These are phyloP conservation scores for Pestalotiopsis sp. DNA, from an alignment of 2,329 filamentous ascomycete genomes.

Conservation along the genomic window DNA sequence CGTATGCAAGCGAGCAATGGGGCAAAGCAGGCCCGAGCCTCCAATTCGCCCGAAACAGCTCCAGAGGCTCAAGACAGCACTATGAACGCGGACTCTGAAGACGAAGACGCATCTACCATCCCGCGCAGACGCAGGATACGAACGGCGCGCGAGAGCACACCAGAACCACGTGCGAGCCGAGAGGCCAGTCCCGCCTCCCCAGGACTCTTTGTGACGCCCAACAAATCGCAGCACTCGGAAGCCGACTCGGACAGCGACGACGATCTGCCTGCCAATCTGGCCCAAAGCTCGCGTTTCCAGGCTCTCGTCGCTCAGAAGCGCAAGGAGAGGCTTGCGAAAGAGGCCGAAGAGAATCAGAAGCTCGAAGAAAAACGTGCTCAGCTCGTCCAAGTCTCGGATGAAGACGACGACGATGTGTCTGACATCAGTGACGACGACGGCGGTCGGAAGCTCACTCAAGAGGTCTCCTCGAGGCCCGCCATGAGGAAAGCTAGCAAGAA, in stretches of 20 bases:
- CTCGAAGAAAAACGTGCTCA: slow-evolving; percentile 44
- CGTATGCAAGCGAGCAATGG: slow-evolving; percentile 27
- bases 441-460: slow-evolving; percentile 69
- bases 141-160: slow-evolving; percentile 25
- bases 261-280: slow-evolving; percentile 44
- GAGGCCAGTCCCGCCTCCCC: slow-evolving; percentile 45
- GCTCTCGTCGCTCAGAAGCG: slow-evolving; percentile 76
- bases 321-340: slow-evolving; percentile 68
- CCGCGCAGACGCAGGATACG: slow-evolving; percentile 27
- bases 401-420: slow-evolving; percentile 56
- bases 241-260: slow-evolving; percentile 44
- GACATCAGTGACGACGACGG: slow-evolving; percentile 64
- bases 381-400: slow-evolving; percentile 41
- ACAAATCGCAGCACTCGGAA: slow-evolving; percentile 21
- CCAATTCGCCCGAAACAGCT: slow-evolving; percentile 6
- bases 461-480: slow-evolving; percentile 58
- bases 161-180: slow-evolving; percentile 28
- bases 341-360: slow-evolving; percentile 59
- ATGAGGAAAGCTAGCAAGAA: slow-evolving; percentile 90
- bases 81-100: slow-evolving; percentile 20
- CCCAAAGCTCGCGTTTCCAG: slow-evolving; percentile 64
- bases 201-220: slow-evolving; percentile 60
- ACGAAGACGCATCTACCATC: slow-evolving; percentile 24
- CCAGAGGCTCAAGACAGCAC: not conserved
- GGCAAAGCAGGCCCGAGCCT: not conserved